Evolutionary conservation across 2,329 filamentous ascomycete species (phyloP), one percentile per base, ranked within the genome.

Genomic region (Claviceps capensis): DNA sequence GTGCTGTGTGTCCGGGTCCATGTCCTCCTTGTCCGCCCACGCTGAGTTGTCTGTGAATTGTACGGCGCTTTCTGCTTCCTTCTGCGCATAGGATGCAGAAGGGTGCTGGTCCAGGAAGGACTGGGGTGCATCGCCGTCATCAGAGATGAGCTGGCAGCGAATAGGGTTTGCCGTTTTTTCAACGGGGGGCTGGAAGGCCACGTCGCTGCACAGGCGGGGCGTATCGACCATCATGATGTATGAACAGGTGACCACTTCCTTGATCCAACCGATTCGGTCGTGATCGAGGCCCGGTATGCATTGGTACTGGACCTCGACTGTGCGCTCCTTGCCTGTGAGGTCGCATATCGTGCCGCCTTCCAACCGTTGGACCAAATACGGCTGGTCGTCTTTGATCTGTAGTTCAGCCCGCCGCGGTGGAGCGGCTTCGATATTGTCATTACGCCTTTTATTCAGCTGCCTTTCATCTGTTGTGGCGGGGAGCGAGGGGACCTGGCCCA

Each of bases 181-280:
- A 59, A 85, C 81, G 0, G 88, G 87, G 0, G 90, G 89, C 51
- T 85, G 72, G 65, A 96, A 96, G 9, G 88, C 88, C 9, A 88
- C 80, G 59, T 96, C 90, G 62, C 85, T 81, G 70, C 90, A 96
- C 13, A 96, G 79, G 1, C 88, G 82, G 0, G 89, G 88, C 0
- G 90, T 95, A 64, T 95, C 86, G 56, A 96, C 80, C 36, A 95
- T 81, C 89, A 96, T 95, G 51, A 95, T 75, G 64, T 96, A 96
- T 13, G 88, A 82, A 69, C 90, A 96, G 11, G 88, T 95, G 2
- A 85, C 86, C 1, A 91, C 81, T 65, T 96, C 90, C 67, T 95
- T 95, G 68, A 96, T 94, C 81, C 88, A 89, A 44, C 84, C 85
- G 60, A 96, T 95, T 47, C 84, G 81, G 64, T 95, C 84, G 47